phyloP scores from a whole-genome alignment of 495 filamentous ascomycete species.

The Penicillium arizonense region DNA sequence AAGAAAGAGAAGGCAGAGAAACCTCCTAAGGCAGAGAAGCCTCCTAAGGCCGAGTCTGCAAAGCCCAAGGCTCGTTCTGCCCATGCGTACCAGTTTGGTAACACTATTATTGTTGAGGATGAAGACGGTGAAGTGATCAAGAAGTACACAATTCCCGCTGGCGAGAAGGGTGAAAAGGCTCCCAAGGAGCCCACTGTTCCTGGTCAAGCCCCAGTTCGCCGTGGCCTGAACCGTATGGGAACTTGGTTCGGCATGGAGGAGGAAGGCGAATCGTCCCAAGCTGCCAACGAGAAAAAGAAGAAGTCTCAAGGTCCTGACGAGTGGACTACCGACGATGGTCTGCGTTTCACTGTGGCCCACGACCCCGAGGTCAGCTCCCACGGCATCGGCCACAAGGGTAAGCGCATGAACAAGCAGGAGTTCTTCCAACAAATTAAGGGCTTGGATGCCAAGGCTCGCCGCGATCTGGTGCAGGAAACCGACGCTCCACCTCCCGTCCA shows the following conservation, averaged over 20 bases:
- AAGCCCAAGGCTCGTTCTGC: slow-evolving; percentile 57
- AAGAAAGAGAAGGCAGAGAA: slow-evolving; percentile 12
- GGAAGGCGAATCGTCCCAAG: slow-evolving; percentile 43
- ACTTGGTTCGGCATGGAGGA: slow-evolving; percentile 60
- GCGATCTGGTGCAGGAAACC: slow-evolving; percentile 66
- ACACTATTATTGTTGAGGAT: slow-evolving; percentile 97
- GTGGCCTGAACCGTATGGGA: slow-evolving; percentile 57
- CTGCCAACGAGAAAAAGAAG: slow-evolving; percentile 31
- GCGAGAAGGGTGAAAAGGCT: slow-evolving; percentile 17
- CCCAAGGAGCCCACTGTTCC: slow-evolving; percentile 24
- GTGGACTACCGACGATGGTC: slow-evolving; percentile 68
- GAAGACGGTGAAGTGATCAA: slow-evolving; percentile 97
- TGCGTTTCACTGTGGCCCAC: slow-evolving; percentile 79
- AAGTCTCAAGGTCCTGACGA: slow-evolving; percentile 34
- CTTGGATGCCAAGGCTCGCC: slow-evolving; percentile 74
- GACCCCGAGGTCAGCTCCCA: slow-evolving; percentile 28
- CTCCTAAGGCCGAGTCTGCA: slow-evolving; percentile 9
- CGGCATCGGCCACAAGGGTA: slow-evolving; percentile 50
- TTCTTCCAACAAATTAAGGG: slow-evolving; percentile 83
- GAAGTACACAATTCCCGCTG: slow-evolving; percentile 81
- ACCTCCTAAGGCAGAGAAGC: slow-evolving; percentile 7
- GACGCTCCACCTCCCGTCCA: slow-evolving; percentile 61
- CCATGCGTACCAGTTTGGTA: slow-evolving; percentile 91
- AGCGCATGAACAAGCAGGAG: slow-evolving; percentile 85
- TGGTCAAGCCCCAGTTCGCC: slow-evolving; percentile 38